A percentile compares a stretch with the other conserved stretches of the same genome.
phyloP scores from a whole-genome alignment of 768 basidiomycete genomes.

The Peribolospora baueri region DNA sequence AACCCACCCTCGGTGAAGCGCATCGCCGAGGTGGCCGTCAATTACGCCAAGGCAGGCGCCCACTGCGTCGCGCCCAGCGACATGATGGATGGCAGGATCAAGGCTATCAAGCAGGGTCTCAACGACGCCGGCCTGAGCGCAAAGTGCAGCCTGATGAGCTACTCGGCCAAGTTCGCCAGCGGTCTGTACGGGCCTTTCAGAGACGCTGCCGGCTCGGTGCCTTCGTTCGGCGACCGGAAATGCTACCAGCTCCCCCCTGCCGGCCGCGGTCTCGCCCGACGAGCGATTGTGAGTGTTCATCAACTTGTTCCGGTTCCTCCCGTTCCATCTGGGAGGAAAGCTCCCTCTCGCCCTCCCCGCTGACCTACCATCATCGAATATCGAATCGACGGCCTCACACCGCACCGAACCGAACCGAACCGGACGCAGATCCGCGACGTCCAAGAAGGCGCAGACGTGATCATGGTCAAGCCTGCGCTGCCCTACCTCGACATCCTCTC shows the following conservation, averaged over 20 bases:
- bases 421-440: conserved; percentile 51
- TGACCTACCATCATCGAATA: neutral
- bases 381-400: neutral
- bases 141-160: conserved; percentile 78
- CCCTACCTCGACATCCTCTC: conserved; percentile 93
- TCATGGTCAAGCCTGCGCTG: conserved; percentile 94
- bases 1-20: conserved; percentile 55
- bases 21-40: conserved; percentile 73
- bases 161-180: conserved; percentile 93
- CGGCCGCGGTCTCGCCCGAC: conserved; percentile 66
- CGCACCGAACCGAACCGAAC: too few species aligned
- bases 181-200: conserved; percentile 92
- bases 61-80: conserved; percentile 96
- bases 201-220: conserved; percentile 91
- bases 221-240: conserved; percentile 82
- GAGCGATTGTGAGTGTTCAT: conserved; percentile 52
- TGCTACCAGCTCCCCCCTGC: conserved; percentile 90
- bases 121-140: conserved; percentile 69
- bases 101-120: conserved; percentile 60
- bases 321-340: neutral
- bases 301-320: neutral
- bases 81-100: conserved; percentile 97
- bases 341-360: neutral
- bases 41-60: conserved; percentile 82
- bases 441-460: conserved; percentile 79